Percentiles rank a stretch among this genome's conserved stretches.
These are phyloP conservation scores for Zygosaccharomyces sapae DNA, from an alignment of 1,139 yeast species.

Conservation along the genomic window DNA sequence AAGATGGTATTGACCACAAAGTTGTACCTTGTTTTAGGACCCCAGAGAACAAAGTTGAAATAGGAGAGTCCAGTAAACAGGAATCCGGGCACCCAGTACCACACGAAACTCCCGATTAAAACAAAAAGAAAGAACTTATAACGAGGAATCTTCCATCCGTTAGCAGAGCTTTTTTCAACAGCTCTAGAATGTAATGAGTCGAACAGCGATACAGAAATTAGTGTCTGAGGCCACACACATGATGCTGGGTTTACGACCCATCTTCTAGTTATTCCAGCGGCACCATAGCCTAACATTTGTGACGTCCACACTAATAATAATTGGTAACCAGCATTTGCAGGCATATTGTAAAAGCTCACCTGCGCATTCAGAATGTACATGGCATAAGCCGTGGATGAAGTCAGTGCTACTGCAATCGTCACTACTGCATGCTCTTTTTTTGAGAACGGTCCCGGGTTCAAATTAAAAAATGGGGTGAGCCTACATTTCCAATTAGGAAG, in stretches of 20 bases:
- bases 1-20: slow-evolving; percentile 49
- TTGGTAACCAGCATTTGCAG: slow-evolving; percentile 41
- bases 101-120: slow-evolving; percentile 42
- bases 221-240: slow-evolving; percentile 42
- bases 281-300: slow-evolving; percentile 55
- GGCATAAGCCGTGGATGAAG: slow-evolving; percentile 52
- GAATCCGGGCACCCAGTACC: slow-evolving; percentile 57
- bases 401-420: slow-evolving; percentile 48
- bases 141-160: slow-evolving; percentile 46
- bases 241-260: slow-evolving; percentile 39
- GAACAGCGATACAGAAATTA: slow-evolving; percentile 39
- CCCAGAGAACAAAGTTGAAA: slow-evolving; percentile 55
- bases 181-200: slow-evolving; percentile 38
- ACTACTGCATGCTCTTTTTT: slow-evolving; percentile 58
- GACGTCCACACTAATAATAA: slow-evolving; percentile 50
- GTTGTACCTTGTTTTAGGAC: slow-evolving; percentile 34
- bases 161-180: slow-evolving; percentile 33
- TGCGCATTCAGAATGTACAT: slow-evolving; percentile 56
- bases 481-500: slow-evolving; percentile 39
- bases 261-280: slow-evolving; percentile 48
- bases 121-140: slow-evolving; percentile 45
- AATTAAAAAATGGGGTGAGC: slow-evolving; percentile 31
- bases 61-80: slow-evolving; percentile 48
- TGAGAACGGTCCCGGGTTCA: slow-evolving; percentile 56
- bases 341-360: slow-evolving; percentile 45